phyloP scores from a whole-genome alignment of 257 asterid genomes.

The Linderniella brevidens region DNA sequence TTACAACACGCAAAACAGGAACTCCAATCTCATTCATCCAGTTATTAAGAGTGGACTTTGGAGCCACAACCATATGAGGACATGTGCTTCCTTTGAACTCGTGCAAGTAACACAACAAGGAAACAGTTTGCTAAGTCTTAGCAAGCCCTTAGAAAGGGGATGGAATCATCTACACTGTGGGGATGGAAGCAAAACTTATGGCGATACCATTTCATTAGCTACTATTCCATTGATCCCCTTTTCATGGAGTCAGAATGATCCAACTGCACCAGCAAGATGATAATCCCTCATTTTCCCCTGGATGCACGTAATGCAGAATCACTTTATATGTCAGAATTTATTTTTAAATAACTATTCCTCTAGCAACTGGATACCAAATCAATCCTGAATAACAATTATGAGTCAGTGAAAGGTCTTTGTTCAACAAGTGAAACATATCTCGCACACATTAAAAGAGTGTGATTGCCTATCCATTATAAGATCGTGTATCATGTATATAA shows the following conservation, averaged over 20 bases:
- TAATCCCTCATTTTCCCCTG: conserved; percentile 99
- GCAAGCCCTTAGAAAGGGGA: conserved; percentile 57
- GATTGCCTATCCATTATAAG: too few species aligned
- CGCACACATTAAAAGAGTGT: too few species aligned
- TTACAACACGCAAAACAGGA: conserved; percentile 80
- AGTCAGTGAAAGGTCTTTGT: too few species aligned
- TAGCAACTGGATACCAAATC: conserved; percentile 1
- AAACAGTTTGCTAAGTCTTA: conserved; percentile 89
- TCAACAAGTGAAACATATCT: too few species aligned
- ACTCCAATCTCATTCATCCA: conserved; percentile 97
- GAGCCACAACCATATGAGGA: conserved; percentile 99
- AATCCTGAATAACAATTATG: too few species aligned
- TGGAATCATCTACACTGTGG: conserved; percentile 5
- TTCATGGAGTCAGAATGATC: conserved; percentile 84
- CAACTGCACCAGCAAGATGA: conserved; percentile 95
- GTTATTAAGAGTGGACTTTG: conserved; percentile 92
- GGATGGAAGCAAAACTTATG: neutral
- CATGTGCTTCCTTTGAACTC: conserved; percentile 96
- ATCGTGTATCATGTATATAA: too few species aligned
- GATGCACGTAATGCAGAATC: conserved; percentile 36
- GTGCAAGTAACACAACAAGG: conserved; percentile 82
- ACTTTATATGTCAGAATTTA: too few species aligned
- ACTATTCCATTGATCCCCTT: conserved; percentile 96
- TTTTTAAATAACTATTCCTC: neutral
- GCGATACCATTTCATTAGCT: conserved; percentile 94